Conservation (phyloP, 176 grass and related monocot species). For the Oryza rufipogon region DNA sequence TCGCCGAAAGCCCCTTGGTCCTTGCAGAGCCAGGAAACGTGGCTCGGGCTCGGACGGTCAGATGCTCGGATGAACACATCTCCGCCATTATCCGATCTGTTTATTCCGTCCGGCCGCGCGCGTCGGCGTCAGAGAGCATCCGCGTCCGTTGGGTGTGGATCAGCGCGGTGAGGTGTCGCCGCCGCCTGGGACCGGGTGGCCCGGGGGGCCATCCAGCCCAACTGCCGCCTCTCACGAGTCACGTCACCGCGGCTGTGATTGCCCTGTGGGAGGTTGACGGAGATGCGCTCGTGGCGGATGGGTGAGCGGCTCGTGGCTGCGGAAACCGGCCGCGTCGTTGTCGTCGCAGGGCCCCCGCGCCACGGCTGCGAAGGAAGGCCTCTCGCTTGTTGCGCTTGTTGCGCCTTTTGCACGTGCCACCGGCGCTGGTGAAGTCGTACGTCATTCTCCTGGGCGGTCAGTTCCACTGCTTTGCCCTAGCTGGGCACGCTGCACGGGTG, state of each 20-base stretch:
- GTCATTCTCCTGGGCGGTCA: too few relatives aligned
- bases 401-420: too few relatives aligned
- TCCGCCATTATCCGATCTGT: not conserved
- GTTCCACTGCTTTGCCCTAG: too few relatives aligned
- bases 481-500: too few relatives aligned
- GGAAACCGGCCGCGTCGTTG: not conserved
- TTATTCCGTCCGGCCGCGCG: not conserved
- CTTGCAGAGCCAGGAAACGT: not conserved
- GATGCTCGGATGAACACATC: not conserved
- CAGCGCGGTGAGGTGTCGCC: not conserved
- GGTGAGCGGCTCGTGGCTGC: too few relatives aligned
- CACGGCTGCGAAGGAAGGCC: too few relatives aligned
- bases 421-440: too few relatives aligned
- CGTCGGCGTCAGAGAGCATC: not conserved
- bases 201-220: not conserved
- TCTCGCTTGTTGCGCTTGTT: too few relatives aligned
- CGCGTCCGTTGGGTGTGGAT: constrained; percentile 20
- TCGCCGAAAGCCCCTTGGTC: too few relatives aligned
- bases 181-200: not conserved
- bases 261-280: not conserved
- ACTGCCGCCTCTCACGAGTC: not conserved
- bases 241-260: not conserved
- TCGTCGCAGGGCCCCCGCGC: too few relatives aligned
- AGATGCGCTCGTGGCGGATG: too few relatives aligned
- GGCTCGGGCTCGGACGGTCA: not conserved